Percentiles rank a stretch among this genome's conserved stretches.
phyloP scores from a whole-genome alignment of 345 rosid species.

The Hibiscus trionum region DNA sequence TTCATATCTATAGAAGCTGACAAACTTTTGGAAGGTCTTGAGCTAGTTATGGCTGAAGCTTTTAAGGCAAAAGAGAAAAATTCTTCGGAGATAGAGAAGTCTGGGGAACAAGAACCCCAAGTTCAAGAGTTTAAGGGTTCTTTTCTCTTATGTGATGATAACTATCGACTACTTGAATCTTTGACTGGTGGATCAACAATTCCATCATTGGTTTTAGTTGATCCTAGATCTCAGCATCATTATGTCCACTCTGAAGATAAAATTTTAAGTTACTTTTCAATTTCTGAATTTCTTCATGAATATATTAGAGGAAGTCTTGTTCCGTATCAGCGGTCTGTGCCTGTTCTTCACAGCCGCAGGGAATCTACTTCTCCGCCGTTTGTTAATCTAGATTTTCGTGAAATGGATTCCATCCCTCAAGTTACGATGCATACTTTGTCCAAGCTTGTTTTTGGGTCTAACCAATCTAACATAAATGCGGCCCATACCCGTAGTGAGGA shows the following conservation, averaged over 20 bases:
- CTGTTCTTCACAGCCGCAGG: slow-evolving; percentile 32
- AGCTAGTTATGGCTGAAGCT: slow-evolving; percentile 18
- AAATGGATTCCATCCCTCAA: slow-evolving; percentile 64
- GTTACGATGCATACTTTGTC: slow-evolving; percentile 48
- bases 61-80: slow-evolving; percentile 22
- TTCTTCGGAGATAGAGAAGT: slow-evolving; percentile 22
- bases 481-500: slow-evolving; percentile 48
- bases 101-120: slow-evolving; percentile 30
- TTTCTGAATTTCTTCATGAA: slow-evolving; percentile 44
- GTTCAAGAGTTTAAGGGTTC: slow-evolving; percentile 45
- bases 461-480: slow-evolving; percentile 35
- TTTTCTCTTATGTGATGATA: slow-evolving; percentile 74
- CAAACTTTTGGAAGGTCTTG: slow-evolving; percentile 21
- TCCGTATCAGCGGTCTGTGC: slow-evolving; percentile 54
- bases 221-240: slow-evolving; percentile 62
- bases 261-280: slow-evolving; percentile 36
- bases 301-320: slow-evolving; percentile 57
- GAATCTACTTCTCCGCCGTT: slow-evolving; percentile 63
- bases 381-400: slow-evolving; percentile 75
- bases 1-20: slow-evolving; percentile 24
- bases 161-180: slow-evolving; percentile 46
- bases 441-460: slow-evolving; percentile 48
- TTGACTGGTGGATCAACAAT: slow-evolving; percentile 63
- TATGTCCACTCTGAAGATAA: slow-evolving; percentile 39
- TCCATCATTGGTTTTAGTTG: slow-evolving; percentile 69